Percentiles rank a stretch among this genome's conserved stretches.
phyloP scores from a whole-genome alignment of 2,329 filamentous ascomycete genomes.

The Cylindrodendrum hubeiense region DNA sequence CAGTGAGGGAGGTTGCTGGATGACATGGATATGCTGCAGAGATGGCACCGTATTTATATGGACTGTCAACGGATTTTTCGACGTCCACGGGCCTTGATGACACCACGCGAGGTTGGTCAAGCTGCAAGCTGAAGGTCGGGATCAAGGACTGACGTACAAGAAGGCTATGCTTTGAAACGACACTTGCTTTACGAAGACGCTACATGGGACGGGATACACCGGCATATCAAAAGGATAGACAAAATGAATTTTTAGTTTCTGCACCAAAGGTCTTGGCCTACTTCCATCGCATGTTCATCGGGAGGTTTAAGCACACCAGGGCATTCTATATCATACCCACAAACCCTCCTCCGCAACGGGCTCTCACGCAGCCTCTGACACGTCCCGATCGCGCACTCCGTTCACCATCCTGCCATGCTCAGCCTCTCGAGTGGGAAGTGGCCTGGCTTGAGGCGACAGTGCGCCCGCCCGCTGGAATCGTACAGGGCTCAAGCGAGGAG shows the following conservation, averaged over 20 bases:
- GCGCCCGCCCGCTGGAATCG: not conserved
- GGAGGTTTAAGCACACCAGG: not conserved
- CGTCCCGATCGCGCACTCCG: not conserved
- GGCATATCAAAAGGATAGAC: constrained; percentile 23
- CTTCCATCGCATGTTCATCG: not conserved
- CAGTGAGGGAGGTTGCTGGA: constrained; percentile 29
- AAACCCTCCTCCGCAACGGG: not conserved
- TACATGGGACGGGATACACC: not conserved
- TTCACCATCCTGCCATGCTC: not conserved
- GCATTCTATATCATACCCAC: not conserved
- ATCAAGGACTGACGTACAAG: not conserved
- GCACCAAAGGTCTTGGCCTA: not conserved
- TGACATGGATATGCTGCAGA: not conserved
- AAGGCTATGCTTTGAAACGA: constrained; percentile 4
- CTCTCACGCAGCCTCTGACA: not conserved
- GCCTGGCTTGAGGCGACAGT: not conserved
- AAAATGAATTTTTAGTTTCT: constrained; percentile 12
- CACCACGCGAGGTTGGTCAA: not conserved
- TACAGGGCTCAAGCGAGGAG: not conserved
- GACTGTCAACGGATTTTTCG: not conserved
- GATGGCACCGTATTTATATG: not conserved
- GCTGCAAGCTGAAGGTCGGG: not conserved
- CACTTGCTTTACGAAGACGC: constrained; percentile 22
- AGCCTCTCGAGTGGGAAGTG: not conserved
- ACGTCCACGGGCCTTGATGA: not conserved